Conservation (phyloP, 495 filamentous ascomycete species). For the Penicillium canescens region DNA sequence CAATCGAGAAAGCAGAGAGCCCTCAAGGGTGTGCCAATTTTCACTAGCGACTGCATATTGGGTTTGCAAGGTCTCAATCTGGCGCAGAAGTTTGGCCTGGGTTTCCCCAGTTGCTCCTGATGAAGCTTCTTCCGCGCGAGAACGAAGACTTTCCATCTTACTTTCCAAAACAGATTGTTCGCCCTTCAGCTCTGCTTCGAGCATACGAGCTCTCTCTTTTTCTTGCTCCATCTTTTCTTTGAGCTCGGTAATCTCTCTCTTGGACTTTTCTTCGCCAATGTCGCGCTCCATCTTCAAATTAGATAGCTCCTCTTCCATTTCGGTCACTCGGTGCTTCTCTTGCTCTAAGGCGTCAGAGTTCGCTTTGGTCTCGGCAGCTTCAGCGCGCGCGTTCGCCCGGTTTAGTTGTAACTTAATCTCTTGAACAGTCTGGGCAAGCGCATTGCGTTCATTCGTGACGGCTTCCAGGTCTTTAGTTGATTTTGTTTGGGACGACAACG, state of each 20-base stretch:
- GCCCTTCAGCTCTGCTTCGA: constrained; percentile 77
- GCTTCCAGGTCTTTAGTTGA: constrained; percentile 70
- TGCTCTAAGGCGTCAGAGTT: constrained; percentile 68
- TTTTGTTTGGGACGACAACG: constrained; percentile 62
- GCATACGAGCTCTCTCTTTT: constrained; percentile 64
- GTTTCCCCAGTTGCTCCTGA: constrained; percentile 79
- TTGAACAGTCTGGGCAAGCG: constrained; percentile 63
- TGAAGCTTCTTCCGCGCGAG: constrained; percentile 85
- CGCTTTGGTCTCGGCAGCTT: constrained; percentile 65
- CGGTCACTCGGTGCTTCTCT: constrained; percentile 62
- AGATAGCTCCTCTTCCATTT: constrained; percentile 74
- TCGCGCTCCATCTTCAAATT: constrained; percentile 75
- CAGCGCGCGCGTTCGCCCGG: constrained; percentile 65
- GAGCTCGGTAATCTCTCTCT: constrained; percentile 66
- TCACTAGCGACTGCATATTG: constrained; percentile 93
- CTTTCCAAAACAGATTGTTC: constrained; percentile 83
- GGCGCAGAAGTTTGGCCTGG: constrained; percentile 86
- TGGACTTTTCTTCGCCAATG: constrained; percentile 66
- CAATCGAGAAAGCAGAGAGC: constrained; percentile 72
- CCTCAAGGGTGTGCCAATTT: constrained; percentile 96
- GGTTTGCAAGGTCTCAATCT: constrained; percentile 93
- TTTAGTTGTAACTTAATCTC: constrained; percentile 71
- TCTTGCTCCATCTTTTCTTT: constrained; percentile 73
- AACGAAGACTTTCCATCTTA: constrained; percentile 84
- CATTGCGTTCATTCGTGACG: constrained; percentile 63